phyloP scores from a whole-genome alignment of 2,329 filamentous ascomycete species.

The Exserohilum rostratum region DNA sequence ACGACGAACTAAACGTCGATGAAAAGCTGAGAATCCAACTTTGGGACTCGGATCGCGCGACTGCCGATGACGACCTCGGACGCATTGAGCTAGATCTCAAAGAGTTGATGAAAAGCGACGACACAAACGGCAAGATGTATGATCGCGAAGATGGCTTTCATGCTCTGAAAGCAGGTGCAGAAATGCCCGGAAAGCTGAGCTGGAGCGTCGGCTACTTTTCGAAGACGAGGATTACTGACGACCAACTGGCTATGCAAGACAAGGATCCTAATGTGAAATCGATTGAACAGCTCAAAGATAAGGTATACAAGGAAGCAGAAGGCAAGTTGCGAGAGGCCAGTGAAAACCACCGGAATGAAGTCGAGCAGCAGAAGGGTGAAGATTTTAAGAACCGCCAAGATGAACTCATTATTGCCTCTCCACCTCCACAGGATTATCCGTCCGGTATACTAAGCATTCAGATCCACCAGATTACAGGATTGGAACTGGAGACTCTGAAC shows the following conservation, averaged over 20 bases:
- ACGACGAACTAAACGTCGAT: conserved; percentile 73
- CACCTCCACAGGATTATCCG: conserved; percentile 65
- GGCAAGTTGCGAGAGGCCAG: conserved; percentile 70
- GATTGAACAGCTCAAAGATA: conserved; percentile 64
- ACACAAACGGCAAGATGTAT: conserved; percentile 66
- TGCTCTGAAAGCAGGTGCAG: conserved; percentile 68
- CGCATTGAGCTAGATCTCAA: conserved; percentile 73
- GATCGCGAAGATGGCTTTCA: conserved; percentile 69
- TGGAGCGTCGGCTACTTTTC: conserved; percentile 76
- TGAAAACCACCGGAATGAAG: conserved; percentile 64
- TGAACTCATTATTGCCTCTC: conserved; percentile 70
- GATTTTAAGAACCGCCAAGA: conserved; percentile 65
- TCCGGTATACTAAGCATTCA: conserved; percentile 73
- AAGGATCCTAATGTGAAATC: conserved; percentile 63
- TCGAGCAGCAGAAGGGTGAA: conserved; percentile 71
- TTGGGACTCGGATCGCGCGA: conserved; percentile 76
- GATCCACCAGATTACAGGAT: conserved; percentile 73
- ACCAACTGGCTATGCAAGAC: conserved; percentile 67
- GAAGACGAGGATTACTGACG: conserved; percentile 67
- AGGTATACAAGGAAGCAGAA: conserved; percentile 61
- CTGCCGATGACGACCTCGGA: conserved; percentile 76
- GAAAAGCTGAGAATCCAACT: conserved; percentile 72
- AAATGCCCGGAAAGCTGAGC: conserved; percentile 70
- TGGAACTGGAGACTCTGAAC: conserved; percentile 66
- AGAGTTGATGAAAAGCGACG: conserved; percentile 64